Base-by-base conservation (phyloP, 306 rosid species). In the Acacia acuminata region DNA sequence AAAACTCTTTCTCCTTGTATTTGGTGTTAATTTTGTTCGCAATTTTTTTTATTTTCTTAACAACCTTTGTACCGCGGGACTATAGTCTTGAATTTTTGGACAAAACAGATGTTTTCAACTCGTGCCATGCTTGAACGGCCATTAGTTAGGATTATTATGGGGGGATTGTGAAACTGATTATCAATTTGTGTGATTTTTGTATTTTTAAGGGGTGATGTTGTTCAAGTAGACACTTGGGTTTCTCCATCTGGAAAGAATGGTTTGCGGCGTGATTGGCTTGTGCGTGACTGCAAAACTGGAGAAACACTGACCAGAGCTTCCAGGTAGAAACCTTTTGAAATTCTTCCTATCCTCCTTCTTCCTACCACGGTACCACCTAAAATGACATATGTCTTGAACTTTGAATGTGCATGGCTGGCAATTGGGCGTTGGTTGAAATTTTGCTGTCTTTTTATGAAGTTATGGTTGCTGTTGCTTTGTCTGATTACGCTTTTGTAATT, bases 221-320 rank as follows among this genome's bases (percentile, higher is more conserved):
- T 94, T 90, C 94, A 94, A 86, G 96, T 96, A 45, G 96, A 94
- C 88, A 94, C 98, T 83, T 94, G 94, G 96, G 99, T 92, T 79
- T 83, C 94, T 85, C 86, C 88, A 80, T 90, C 97, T 2, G 98
- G 99, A 71, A 96, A 92, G 85, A 91, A 96, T 90, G 96, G 97
- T 70, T 88, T 96, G 97, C 96, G n/a, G n/a, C n/a, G 99, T 55
- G 98, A 96, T 91, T 96, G 99, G 99, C 86, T 94, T 56, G 77
- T 96, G 73, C 87, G 87, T 16, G 98, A 96, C 79, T 60, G 76
- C 81, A 85, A 81, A 77, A 90, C 97, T 75, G 98, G 98, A 61
- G 92, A 92, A 79, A 86, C 77, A 47, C 63, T 94, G 82, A 91
- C 94, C 75, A 91, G 96, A 82, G 99, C 99, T 77, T 88, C 99